Conservation (phyloP, 345 rosid species). For the Luvunga scandens region DNA sequence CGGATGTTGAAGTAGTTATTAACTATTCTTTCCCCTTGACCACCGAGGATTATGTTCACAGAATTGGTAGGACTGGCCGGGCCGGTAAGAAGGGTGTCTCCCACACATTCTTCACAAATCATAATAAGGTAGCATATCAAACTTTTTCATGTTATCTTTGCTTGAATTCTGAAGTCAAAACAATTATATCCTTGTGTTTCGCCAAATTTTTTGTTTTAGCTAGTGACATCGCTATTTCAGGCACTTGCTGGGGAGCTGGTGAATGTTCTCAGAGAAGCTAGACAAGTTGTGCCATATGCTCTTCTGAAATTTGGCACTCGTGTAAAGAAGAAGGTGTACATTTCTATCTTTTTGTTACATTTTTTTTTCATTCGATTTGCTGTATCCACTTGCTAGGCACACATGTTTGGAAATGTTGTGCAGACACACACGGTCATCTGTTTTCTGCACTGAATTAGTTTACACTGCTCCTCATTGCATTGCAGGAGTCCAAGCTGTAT, state of each 20-base stretch:
- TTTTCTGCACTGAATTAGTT: background rate
- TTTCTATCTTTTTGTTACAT: background rate
- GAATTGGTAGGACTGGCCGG: slow-evolving; percentile 95
- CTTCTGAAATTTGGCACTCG: slow-evolving; percentile 92
- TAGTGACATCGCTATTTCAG: too few species aligned
- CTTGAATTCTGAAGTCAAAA: background rate
- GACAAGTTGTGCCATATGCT: slow-evolving; percentile 77
- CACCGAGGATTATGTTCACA: slow-evolving; percentile 91
- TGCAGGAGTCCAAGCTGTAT: slow-evolving; percentile 86
- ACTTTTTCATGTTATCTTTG: background rate
- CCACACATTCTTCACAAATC: slow-evolving; percentile 86
- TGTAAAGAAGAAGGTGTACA: slow-evolving; percentile 88
- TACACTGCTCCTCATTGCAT: background rate
- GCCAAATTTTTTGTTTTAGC: background rate
- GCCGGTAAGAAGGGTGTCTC: slow-evolving; percentile 98
- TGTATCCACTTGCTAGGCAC: too few species aligned
- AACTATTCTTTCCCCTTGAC: slow-evolving; percentile 93
- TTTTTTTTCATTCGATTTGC: background rate
- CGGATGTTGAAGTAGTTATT: slow-evolving; percentile 93
- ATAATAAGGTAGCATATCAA: slow-evolving; percentile 57
- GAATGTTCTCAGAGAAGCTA: too few species aligned
- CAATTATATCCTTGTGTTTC: too few species aligned
- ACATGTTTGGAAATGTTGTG: too few species aligned
- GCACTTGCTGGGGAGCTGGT: too few species aligned
- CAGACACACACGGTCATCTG: background rate